A percentile compares a stretch with the other conserved stretches of the same genome.
These are phyloP conservation scores for Bretschneidera sinensis DNA, from an alignment of 345 rosid species.

Conservation along the genomic window DNA sequence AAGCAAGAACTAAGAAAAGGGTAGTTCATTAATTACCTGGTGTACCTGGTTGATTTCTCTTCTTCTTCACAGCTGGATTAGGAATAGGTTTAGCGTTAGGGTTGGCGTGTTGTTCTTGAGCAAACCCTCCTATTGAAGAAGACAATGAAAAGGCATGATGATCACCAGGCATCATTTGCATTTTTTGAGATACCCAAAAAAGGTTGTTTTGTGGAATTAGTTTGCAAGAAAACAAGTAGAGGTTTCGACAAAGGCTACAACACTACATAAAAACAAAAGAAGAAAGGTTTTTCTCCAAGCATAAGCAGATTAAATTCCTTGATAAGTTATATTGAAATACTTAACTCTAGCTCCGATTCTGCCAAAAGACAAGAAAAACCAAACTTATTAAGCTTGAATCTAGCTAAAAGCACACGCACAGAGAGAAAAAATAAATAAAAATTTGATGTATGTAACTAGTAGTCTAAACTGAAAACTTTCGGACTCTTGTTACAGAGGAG, in stretches of 20 bases:
- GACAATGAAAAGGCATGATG: slow-evolving; percentile 49
- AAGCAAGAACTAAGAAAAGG: not conserved
- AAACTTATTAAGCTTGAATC: slow-evolving; percentile 38
- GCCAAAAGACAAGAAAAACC: slow-evolving; percentile 68
- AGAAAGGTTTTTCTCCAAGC: slow-evolving; percentile 41
- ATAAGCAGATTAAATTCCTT: slow-evolving; percentile 42
- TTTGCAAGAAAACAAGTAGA: slow-evolving; percentile 33
- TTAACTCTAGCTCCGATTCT: slow-evolving; percentile 39
- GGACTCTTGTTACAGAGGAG: slow-evolving; percentile 38
- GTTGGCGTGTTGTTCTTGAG: slow-evolving; percentile 51
- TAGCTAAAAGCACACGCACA: slow-evolving; percentile 23
- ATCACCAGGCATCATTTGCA: slow-evolving; percentile 75
- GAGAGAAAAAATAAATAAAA: slow-evolving; percentile 17
- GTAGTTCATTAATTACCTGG: slow-evolving; percentile 50
- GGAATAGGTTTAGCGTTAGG: slow-evolving; percentile 61
- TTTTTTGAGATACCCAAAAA: slow-evolving; percentile 16
- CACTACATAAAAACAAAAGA: slow-evolving; percentile 39
- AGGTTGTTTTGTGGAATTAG: slow-evolving; percentile 19
- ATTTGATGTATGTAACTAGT: slow-evolving; percentile 1
- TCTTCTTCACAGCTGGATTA: slow-evolving; percentile 58
- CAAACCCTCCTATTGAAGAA: slow-evolving; percentile 45
- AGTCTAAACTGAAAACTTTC: slow-evolving; percentile 31
- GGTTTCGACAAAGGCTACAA: slow-evolving; percentile 32
- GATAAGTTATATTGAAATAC: slow-evolving; percentile 46
- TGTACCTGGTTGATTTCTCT: slow-evolving; percentile 91